Evolutionary conservation across 352 stramenopile genomes (phyloP), one percentile per base, ranked within the genome.

Genomic region (Globisporangium lucens): DNA sequence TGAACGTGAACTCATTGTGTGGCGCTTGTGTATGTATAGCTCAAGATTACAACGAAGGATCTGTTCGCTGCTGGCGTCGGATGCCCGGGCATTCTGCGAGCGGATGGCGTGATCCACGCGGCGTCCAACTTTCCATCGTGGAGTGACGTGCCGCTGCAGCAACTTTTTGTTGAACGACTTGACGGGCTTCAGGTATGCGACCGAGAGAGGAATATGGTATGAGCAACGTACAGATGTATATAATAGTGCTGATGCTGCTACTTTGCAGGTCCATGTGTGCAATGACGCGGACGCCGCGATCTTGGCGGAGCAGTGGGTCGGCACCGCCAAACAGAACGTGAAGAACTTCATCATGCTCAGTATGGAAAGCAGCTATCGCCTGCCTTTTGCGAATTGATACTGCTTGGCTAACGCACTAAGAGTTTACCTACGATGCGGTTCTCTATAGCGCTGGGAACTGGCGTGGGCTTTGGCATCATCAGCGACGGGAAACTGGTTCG

Each of bases 341-440:
- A 76, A 84, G 57, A 79, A 89, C 64, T 91, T 94, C 53, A 80
- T 93, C 74, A 95, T 95, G 87, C 68, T 95, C 15, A 94, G 87
- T 95, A 83, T 27, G 57, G n/a, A 43, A 2, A 13, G 10, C 29
- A 17, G 7, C 38, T 20, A 20, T 17, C 20, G 7, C 10, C 7
- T 67, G 51, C 27, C 8, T 20, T 55, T 55, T 7, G 27, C 51
- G 4, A 38, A 7, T 57, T n/a, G 43, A 17, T 24, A 22, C 27
- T 55, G 15, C 15, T 9, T 5, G 1, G 6, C 15, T 49, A n/a
- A 22, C 41, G 15, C 22, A 5, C 41, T n/a, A 24, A 24, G 24
- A 24, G 24, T 24, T 24, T 24, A 24, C 24, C 24, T 24, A 24
- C 24, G 24, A 24, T 24, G 24, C 24, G 24, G 24, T 24, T 24